phyloP scores from a whole-genome alignment of 2,329 filamentous ascomycete species.

The Monosporascus cannonballus region DNA sequence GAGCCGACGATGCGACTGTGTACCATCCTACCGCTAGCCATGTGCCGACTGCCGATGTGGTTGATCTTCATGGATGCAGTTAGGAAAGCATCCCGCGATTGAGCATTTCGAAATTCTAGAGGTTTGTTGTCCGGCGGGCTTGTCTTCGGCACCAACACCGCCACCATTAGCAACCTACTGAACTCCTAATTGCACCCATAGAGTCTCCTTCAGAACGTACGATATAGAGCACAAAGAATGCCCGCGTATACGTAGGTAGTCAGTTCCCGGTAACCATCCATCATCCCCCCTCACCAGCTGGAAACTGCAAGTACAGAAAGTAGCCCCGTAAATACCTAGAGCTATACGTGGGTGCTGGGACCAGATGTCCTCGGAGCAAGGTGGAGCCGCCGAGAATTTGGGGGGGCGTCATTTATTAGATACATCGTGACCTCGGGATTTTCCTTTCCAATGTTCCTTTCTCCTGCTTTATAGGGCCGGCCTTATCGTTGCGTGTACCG shows the following conservation, averaged over 20 bases:
- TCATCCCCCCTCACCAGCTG: neutral
- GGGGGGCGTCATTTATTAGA: conserved; percentile 1
- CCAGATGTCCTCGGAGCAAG: conserved; percentile 3
- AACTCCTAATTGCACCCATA: no score
- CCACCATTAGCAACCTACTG: no score
- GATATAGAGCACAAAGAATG: no score
- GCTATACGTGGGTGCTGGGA: no score
- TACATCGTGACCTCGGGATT: conserved; percentile 1
- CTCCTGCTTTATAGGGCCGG: neutral
- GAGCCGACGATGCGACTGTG: neutral
- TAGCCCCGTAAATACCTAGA: no score
- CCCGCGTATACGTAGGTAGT: no score
- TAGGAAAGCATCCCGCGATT: neutral
- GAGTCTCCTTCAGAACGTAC: no score
- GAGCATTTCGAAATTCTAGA: neutral
- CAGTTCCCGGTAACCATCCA: neutral
- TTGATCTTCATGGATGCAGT: no score
- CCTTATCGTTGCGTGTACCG: neutral
- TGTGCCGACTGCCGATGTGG: neutral
- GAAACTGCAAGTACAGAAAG: neutral
- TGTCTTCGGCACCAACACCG: no score
- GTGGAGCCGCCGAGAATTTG: conserved; percentile 10
- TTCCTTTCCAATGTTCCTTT: neutral
- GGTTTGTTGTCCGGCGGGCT: no score
- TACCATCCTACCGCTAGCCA: neutral